phyloP scores from a whole-genome alignment of 2,329 filamentous ascomycete species.

The Gaeumannomyces tritici region DNA sequence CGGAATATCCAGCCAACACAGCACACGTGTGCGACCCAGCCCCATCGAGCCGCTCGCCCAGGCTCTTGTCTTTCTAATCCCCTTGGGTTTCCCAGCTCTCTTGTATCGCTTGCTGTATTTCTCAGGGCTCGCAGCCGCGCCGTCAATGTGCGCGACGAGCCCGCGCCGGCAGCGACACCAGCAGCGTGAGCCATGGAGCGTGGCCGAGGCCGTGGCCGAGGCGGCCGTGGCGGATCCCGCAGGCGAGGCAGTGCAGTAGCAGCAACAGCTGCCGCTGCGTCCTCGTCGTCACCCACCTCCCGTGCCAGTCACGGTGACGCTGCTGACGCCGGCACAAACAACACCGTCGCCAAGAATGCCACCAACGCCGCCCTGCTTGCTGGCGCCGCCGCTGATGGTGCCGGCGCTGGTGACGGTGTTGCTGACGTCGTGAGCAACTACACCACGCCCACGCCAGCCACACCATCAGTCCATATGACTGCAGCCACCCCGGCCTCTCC shows the following conservation, averaged over 20 bases:
- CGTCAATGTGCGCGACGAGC: neutral
- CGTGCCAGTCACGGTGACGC: slow-evolving; percentile 6
- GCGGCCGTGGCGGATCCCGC: slow-evolving; percentile 8
- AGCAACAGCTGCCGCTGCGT: slow-evolving; percentile 5
- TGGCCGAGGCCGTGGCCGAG: slow-evolving; percentile 9
- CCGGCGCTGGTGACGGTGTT: neutral
- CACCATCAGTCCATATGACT: neutral
- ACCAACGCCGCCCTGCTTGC: neutral
- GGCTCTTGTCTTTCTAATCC: neutral
- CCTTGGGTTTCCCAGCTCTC: neutral
- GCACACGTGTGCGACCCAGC: neutral
- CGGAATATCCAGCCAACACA: neutral
- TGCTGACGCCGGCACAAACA: neutral
- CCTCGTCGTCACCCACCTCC: neutral
- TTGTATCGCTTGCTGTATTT: neutral
- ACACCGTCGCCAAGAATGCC: neutral
- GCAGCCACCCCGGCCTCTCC: neutral
- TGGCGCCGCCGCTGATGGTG: neutral
- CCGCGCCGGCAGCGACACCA: neutral
- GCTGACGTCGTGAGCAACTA: neutral
- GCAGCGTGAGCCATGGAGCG: slow-evolving; percentile 9
- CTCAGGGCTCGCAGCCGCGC: neutral
- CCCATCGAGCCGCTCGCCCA: neutral
- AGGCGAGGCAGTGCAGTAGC: slow-evolving; percentile 6
- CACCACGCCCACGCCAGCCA: neutral